Evolutionary conservation across 208 protist genomes (phyloP).

Genomic region (Ichthyophonus hoferi): DNA sequence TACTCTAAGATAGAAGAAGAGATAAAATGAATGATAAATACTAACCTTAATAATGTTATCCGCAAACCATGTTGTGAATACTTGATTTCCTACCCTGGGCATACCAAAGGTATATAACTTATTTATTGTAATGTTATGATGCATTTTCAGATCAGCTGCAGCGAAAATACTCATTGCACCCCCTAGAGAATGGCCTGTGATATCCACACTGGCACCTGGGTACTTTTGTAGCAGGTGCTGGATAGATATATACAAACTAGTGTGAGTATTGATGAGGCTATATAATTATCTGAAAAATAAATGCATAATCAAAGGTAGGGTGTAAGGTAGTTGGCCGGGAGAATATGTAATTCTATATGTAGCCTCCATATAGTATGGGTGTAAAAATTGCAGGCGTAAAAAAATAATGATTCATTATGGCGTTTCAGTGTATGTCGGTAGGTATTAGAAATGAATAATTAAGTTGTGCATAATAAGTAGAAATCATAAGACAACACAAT

Average conservation of each 20-base stretch:
- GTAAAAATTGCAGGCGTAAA: not conserved
- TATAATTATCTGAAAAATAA: not conserved
- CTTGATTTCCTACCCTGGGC: not conserved
- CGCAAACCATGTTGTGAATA: not conserved
- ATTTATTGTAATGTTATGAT: not conserved
- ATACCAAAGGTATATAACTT: not conserved
- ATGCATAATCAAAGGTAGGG: not conserved
- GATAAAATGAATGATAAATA: not conserved
- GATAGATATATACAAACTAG: no score
- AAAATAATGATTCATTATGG: not conserved
- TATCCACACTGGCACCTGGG: not conserved
- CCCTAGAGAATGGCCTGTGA: slow-evolving; percentile 10
- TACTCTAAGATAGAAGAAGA: not conserved
- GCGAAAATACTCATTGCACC: not conserved
- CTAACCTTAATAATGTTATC: not conserved
- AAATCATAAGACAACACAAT: no score
- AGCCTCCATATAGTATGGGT: not conserved
- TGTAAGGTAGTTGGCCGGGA: not conserved
- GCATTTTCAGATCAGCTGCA: not conserved
- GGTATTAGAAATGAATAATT: no score
- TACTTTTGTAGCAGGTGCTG: no score
- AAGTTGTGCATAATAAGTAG: no score
- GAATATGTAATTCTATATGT: not conserved
- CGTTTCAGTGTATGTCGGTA: no score
- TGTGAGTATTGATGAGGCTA: no score